Base-by-base conservation (phyloP, 1,284 basidiomycete genomes). In the Cutaneotrichosporon daszewskae region DNA sequence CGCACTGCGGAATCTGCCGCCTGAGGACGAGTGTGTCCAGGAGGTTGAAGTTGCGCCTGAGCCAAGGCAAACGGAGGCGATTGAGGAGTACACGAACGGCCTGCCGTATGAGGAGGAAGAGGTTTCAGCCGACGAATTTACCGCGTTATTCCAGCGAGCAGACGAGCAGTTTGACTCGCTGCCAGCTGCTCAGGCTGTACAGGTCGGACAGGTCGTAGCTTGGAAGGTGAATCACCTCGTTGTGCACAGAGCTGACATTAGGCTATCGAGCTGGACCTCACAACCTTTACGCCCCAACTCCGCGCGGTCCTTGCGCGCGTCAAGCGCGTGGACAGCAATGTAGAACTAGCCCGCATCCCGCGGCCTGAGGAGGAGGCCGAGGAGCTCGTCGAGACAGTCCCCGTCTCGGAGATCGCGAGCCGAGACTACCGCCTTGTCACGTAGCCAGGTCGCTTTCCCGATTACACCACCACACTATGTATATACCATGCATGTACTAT, bases 211-310 rank as follows among this genome's bases (percentile, higher is more conserved):
- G 12, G 3, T 58, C 5, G 27, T 66, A 3, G 55, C 59, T 2
- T 64, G 59, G 53, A 60, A 60, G 53, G 65, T 66, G 36, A 43
- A 61, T 46, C 16, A 7, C 6, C 22, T n/a, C 2, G 5, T 4
- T 4, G 2, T 19, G 13, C 9, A 12, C 8, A 12, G 1, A n/a
- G 27, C 36, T 45, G 35, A 45, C 31, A 18, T 3, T 45, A 67
- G 63, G 64, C 59, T 12, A 46, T 67, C 19, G 58, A 55, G 35
- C 45, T 69, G 16, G 54, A 67, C 44, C 32, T 61, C 33, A 29
- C 26, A 17, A 65, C 60, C 1, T 67, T 64, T 33, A 53, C 60
- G n/a, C 66, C 66, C 13, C 54, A 54, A 27, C 35, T 67, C 17
- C 37, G 43, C n/a, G 40, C 62, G 9, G 49, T 60, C 12, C 27